Evolutionary conservation across 371 early-diverging fungal species (phyloP), one percentile per base, ranked within the genome.

Genomic region (Mucor velutinosus): DNA sequence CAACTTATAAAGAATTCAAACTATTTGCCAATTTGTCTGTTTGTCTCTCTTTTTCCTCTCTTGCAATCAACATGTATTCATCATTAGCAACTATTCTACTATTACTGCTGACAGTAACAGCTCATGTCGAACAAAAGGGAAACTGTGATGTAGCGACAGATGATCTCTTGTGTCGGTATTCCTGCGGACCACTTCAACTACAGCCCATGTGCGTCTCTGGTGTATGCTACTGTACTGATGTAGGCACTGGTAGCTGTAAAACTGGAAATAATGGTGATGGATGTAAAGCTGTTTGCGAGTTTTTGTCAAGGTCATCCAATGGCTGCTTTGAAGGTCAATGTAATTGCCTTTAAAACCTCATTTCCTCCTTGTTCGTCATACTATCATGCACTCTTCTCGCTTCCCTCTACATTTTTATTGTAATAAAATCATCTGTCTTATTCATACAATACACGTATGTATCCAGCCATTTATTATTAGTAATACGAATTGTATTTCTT

Each of bases 161-260:
- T 19, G 64, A 70, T 6, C 21, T 47, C 17, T 41, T 33, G 14
- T 73, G 73, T 53, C 58, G 51, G 12, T 35, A 65, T 29, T 41
- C 57, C 29, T 73, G 73, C 53, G 66, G 43, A n/a, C 23, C 45
- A 12, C 27, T 59, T 17, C 45, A 32, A n/a, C 32, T 75, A n/a
- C 75, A 75, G 58, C 64, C 72, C n/a, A 68, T 75, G 60, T 75
- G 75, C 45, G 62, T 75, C 12, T 39, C 57, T 23, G 65, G 59
- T 1, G 29, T 23, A 35, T 75, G 75, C 35, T 75, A 65, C 61
- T 75, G 75, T 33, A 72, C 75, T 33, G 68, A 64, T 60, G 64
- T 69, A 12, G 75, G 75, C 17, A 57, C 25, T 4, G 75, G 75
- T 17, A 68, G 61, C 35, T 75, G 75, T 41, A 47, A 43, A 62